Evolutionary conservation across 768 basidiomycete species (phyloP).

Genomic region (Leccinellum rugosiceps): DNA sequence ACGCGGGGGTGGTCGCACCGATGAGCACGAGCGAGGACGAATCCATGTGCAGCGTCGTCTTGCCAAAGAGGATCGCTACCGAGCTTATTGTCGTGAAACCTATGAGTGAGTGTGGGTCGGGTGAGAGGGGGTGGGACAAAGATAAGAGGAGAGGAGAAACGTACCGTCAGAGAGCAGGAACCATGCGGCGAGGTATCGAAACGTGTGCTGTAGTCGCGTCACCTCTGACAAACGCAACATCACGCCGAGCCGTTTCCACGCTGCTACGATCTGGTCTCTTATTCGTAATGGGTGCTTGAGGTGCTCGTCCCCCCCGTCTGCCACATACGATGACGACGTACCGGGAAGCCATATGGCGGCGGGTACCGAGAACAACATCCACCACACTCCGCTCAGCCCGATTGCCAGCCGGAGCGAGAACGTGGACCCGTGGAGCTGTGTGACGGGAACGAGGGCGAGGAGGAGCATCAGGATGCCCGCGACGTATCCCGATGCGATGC

Average conservation of each 20-base stretch:
- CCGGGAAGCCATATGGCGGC: slow-evolving; percentile 73
- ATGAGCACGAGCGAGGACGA: slow-evolving; percentile 75
- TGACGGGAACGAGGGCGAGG: slow-evolving; percentile 78
- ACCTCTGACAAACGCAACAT: slow-evolving; percentile 79
- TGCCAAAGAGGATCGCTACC: slow-evolving; percentile 88
- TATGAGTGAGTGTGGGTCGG: slow-evolving; percentile 21
- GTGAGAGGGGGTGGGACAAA: not conserved
- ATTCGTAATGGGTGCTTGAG: slow-evolving; percentile 40
- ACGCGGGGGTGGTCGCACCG: slow-evolving; percentile 70
- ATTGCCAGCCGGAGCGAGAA: slow-evolving; percentile 80
- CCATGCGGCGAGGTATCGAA: slow-evolving; percentile 90
- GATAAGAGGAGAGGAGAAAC: slow-evolving; percentile 14
- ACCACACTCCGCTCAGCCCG: slow-evolving; percentile 82
- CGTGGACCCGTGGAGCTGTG: slow-evolving; percentile 67
- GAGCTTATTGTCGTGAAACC: slow-evolving; percentile 92
- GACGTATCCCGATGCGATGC: slow-evolving; percentile 82
- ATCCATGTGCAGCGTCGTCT: slow-evolving; percentile 81
- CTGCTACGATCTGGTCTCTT: slow-evolving; percentile 50
- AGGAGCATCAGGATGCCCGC: slow-evolving; percentile 78
- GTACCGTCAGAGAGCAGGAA: slow-evolving; percentile 89
- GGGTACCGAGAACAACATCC: slow-evolving; percentile 80
- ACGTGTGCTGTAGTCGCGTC: slow-evolving; percentile 74
- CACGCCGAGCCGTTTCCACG: slow-evolving; percentile 72
- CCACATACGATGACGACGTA: not conserved
- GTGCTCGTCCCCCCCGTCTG: slow-evolving; percentile 11